Base-by-base conservation (phyloP, 306 rosid species). In the Castanea mollissima region DNA sequence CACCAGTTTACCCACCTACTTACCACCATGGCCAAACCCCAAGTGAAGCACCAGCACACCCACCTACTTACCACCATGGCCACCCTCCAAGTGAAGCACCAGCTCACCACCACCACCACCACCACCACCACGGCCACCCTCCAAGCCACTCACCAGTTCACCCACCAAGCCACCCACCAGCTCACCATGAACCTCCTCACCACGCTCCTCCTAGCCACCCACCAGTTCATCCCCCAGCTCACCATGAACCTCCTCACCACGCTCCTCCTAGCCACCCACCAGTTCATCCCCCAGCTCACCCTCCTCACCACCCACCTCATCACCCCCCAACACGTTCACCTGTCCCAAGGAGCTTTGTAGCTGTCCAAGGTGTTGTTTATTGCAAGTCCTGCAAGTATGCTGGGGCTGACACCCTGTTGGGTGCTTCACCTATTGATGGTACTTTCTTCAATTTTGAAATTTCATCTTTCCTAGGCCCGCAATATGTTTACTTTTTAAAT, bases 291-390 rank as follows among this genome's bases (percentile, higher is more conserved):
- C 87, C 87, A 0, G 12, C 21, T 10, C 78, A 68, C n/a, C 57
- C 72, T 0, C 81, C 80, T 8, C 12, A 73, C 56, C 85, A 74
- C 71, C 63, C 91, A 1, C 87, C 85, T 0, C 72, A 41, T 41
- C 78, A 74, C 0, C 11, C 68, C 1, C 86, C 82, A 1, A 78
- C 85, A 11, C 3, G 60, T 5, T 75, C 65, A 35, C 88, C 83
- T 5, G 4, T 78, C 15, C 89, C 87, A 1, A 89, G 92, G 57
- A 88, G 89, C 83, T 87, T 82, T 32, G 85, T 91, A 0, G 92
- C 97, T 0, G 95, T 94, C n/a, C 92, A 94, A 79, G 99, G 99
- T 6, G 99, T 94, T 44, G 99, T 94, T 52, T 92, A 81, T 59
- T 85, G 90, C 84, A 92, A 92, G 77, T 72, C 91, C 13, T 94